Base-by-base conservation (phyloP, 768 basidiomycete species). In the Boletus subcaerulescens region DNA sequence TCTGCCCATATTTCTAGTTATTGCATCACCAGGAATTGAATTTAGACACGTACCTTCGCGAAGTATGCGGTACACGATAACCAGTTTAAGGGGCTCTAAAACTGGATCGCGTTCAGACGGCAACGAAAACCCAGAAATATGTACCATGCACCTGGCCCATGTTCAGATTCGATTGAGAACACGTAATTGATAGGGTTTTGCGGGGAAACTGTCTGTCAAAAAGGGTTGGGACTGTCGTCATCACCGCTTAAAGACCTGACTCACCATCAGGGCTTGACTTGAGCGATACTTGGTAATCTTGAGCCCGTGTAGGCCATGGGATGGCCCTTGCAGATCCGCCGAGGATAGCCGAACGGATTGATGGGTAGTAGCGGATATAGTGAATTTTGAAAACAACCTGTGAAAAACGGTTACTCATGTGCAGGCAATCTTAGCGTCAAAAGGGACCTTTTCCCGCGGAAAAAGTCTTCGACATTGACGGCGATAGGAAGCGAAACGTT, bases 381-480 rank as follows among this genome's bases (percentile, higher is more conserved):
- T 93, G 66, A 96, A 98, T 66, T 88, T 89, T 4, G 92, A 95
- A 60, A 98, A 85, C 5, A 98, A 73, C 58, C 96, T 98, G 57
- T 18, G 56, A 53, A 62, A 62, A 40, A 40, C 20, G 15, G 43
- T 57, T 31, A 46, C 35, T 45, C 35, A 18, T 36, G n/a, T 44
- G 40, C 36, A 20, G 41, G 31, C 3, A 54, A 54, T 38, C 46
- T 53, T 31, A 43, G 35, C 45, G 8, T 5, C 22, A 33, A 39
- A 51, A 32, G 13, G 7, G 36, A 93, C 96, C 84, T 86, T 52
- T 83, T 77, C 26, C 88, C 87, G 20, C 96, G 84, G 77, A 98
- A 98, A 71, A 93, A 95, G 68, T 99, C 97, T 71, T 98, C 91
- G 0, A 98, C 96, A 54, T 95, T 97, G 54, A 98, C 90, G 3